phyloP scores from a whole-genome alignment of 2,329 filamentous ascomycete species.

The Aureobasidium namibiae region DNA sequence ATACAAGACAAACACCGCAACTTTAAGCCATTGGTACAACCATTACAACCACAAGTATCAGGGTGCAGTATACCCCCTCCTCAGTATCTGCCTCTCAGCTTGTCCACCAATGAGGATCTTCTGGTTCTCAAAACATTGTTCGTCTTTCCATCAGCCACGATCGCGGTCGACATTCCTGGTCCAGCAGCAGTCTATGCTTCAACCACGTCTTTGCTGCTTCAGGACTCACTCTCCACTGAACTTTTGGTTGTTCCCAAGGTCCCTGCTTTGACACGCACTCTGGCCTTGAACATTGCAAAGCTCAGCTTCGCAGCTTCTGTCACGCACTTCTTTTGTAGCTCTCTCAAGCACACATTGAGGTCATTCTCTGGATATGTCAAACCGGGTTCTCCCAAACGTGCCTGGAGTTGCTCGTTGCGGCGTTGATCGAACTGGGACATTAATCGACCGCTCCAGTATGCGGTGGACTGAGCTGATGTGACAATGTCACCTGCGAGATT shows the following conservation, averaged over 20 bases:
- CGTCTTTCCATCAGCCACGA: background rate
- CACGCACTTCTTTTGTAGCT: conserved; percentile 1
- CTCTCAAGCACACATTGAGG: background rate
- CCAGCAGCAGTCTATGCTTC: conserved; percentile 4
- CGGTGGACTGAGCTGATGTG: background rate
- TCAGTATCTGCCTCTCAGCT: background rate
- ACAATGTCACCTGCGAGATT: background rate
- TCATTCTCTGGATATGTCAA: background rate
- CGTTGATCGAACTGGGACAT: conserved; percentile 3
- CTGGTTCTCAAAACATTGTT: background rate
- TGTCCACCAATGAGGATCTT: background rate
- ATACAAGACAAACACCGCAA: background rate
- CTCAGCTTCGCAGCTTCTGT: conserved; percentile 1
- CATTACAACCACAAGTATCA: background rate
- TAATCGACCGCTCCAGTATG: conserved; percentile 7
- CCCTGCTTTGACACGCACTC: background rate
- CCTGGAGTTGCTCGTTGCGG: background rate
- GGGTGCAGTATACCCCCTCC: background rate
- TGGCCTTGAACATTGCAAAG: conserved; percentile 10
- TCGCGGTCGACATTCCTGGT: background rate
- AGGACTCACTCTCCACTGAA: background rate
- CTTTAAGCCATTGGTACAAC: background rate
- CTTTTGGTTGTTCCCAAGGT: background rate
- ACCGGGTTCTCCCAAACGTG: background rate
- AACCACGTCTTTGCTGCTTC: background rate